These are phyloP conservation scores for Lonicera japonica DNA, from an alignment of 129 eudicot species.

Conservation along the genomic window DNA sequence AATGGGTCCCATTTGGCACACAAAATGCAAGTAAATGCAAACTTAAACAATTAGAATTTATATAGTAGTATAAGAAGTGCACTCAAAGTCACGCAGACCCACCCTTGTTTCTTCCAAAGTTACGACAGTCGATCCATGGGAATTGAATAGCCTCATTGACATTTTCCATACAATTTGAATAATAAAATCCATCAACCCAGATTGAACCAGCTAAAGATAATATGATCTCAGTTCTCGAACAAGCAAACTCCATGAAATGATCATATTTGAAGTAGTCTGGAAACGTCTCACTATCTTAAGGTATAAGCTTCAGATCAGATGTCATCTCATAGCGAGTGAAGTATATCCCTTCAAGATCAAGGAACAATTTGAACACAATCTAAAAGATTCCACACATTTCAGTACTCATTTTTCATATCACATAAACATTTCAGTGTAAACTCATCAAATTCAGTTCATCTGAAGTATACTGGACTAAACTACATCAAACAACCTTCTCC, in stretches of 20 bases:
- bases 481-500: not conserved
- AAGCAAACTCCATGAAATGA: not conserved
- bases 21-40: not conserved
- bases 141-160: not conserved
- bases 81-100: not conserved
- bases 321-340: not conserved
- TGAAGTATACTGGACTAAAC: not conserved
- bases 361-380: not conserved
- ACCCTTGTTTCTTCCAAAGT: not conserved
- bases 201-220: not conserved
- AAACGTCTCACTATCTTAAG: not conserved
- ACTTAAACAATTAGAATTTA: not conserved
- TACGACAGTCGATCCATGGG: not conserved
- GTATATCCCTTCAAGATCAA: not conserved
- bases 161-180: not conserved
- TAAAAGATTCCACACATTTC: not conserved
- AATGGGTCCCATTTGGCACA: not conserved
- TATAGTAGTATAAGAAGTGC: not conserved
- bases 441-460: not conserved
- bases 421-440: not conserved
- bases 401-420: not conserved
- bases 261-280: not conserved
- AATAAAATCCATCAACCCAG: not conserved
- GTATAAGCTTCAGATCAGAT: not conserved
- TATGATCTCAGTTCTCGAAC: not conserved